phyloP scores from a whole-genome alignment of 2,329 filamentous ascomycete species.

The Exophiala aquamarina region DNA sequence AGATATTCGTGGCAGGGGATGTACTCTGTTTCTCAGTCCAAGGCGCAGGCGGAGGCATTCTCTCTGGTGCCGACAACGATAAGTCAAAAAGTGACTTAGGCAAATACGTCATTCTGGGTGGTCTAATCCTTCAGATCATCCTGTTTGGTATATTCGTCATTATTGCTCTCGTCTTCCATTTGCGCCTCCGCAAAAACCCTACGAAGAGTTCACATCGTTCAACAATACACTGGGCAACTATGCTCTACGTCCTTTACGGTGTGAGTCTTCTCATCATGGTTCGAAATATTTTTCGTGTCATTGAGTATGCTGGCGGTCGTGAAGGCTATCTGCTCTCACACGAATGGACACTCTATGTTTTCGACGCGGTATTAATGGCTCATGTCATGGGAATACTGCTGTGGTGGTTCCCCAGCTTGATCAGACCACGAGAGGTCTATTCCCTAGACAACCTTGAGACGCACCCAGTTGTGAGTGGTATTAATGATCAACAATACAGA shows the following conservation, averaged over 20 bases:
- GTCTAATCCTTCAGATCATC: constrained; percentile 58
- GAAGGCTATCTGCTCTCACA: constrained; percentile 32
- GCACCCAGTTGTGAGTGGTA: no score
- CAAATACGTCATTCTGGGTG: constrained; percentile 47
- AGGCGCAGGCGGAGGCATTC: constrained; percentile 37
- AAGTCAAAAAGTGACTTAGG: no score
- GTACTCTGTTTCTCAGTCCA: constrained; percentile 48
- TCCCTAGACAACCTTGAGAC: no score
- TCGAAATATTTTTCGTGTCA: constrained; percentile 32
- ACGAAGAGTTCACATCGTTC: constrained; percentile 26
- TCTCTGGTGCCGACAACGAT: constrained; percentile 26
- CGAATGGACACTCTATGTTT: constrained; percentile 34
- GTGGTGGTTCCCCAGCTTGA: not conserved
- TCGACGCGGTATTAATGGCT: constrained; percentile 34
- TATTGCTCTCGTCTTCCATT: constrained; percentile 51
- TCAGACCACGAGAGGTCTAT: no score
- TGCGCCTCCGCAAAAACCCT: constrained; percentile 37
- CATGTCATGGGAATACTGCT: constrained; percentile 6
- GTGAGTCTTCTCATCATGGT: constrained; percentile 32
- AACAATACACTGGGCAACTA: constrained; percentile 33
- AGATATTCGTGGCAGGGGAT: no score
- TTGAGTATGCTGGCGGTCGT: constrained; percentile 33
- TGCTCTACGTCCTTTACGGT: constrained; percentile 35
- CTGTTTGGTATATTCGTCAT: constrained; percentile 58
- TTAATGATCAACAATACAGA: no score